Evolutionary conservation across 768 basidiomycete genomes (phyloP), one percentile per base, ranked within the genome.

Genomic region (Paxillus ammoniavirescens): DNA sequence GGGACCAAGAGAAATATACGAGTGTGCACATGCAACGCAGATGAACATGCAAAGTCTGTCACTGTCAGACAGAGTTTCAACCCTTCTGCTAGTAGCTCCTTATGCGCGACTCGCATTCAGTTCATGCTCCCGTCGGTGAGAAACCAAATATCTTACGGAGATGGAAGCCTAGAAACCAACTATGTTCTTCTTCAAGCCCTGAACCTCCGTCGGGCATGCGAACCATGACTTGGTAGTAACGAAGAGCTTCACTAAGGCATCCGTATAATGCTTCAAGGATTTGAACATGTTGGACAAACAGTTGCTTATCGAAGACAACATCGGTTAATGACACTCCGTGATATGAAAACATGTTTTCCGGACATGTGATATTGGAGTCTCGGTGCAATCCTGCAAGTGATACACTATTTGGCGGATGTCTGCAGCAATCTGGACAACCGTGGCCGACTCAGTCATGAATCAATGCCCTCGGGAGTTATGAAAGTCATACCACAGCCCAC

Each of bases 191-290:
- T 1, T 30, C 28, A 30, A 1, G 8, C 28, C 28, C 28, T 30
- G 28, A 2, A 6, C 28, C 5, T 5, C 28, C 8, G 1, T 57
- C 13, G 23, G 48, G 49, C 7, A 63, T 52, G 9, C 2, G 55
- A 36, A 63, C 58, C 4, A 50, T 63, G 49, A 56, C 50, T 26
- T 64, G 63, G 38, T 65, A 65, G 38, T 56, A 48, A 35, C 57
- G 60, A 38, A 65, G 63, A 6, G 63, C 59, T 31, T 42, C 55
- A n/a, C 61, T 59, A 8, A 65, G 63, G 40, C 56, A 62, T n/a
- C 52, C 52, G 6, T 63, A 63, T 53, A 63, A 47, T 4, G 2
- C 44, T 46, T 63, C 62, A 26, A 63, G 40, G 23, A 36, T 47
- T 18, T 52, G 40, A 35, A 63, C 47, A 13, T 59, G 62, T 15